Base-by-base conservation (phyloP, 768 basidiomycete species). In the Grammothele lineata region DNA sequence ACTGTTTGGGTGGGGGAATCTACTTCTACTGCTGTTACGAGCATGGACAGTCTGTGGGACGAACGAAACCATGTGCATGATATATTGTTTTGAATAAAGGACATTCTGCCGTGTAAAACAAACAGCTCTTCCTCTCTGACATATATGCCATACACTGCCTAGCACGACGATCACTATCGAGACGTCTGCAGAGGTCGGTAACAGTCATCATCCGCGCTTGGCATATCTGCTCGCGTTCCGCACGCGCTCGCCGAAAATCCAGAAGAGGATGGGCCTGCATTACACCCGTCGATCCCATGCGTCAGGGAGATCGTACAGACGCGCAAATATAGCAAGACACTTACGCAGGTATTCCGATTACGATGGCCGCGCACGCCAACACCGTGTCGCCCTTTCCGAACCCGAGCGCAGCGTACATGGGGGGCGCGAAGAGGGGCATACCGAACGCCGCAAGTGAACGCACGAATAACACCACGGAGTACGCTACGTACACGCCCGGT, bases 351-450 rank as follows among this genome's bases (percentile, higher is more conserved):
- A 78, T 78, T 12, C 85, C 85, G 25, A 87, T 60, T 1, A 62
- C 72, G 36, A 87, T 73, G 2, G 80, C 70, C 1, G 74, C 50
- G 4, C 63, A 72, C 0, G 84, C 85, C 5, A 90, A 68, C 1
- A 88, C 68, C 0, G 85, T 82, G 48, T 79, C 62, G 5, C 82
- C 84, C 50, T 80, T 83, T 0, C 86, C 86, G 48, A 82, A 83
- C 3, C 85, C 87, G 1, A 88, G 67, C 11, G 68, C 65, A 1
- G 66, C 57, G 62, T 76, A 87, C 79, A 88, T 84, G 26, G 75
- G 66, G 18, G 83, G 78, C 9, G 81, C 83, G 54, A 89, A 89
- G 15, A 89, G 65, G 1, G 87, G 87, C 58, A 90, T 87, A 0
- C 73, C 80, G 46, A 86, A 88, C 0, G 86, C 88, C 1, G 78